These are phyloP conservation scores for Xylaria grammica DNA, from an alignment of 495 filamentous ascomycete genomes.

Conservation along the genomic window DNA sequence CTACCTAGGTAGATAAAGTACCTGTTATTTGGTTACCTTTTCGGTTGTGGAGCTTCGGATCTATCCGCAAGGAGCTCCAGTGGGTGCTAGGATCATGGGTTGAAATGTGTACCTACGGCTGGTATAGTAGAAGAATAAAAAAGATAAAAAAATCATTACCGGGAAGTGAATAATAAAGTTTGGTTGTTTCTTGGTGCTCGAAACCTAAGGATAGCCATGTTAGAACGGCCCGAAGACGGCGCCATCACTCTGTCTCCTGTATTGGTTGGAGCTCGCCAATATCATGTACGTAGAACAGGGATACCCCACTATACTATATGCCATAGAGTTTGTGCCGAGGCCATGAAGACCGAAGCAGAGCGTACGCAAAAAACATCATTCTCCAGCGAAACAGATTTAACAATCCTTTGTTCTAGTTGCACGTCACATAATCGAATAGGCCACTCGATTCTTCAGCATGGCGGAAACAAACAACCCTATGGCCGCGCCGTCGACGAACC, in stretches of 20 bases:
- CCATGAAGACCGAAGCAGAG: background rate
- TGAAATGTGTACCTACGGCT: background rate
- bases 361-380: background rate
- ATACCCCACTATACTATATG: conserved; percentile 3
- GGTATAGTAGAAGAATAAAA: background rate
- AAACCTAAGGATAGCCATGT: no score
- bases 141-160: no score
- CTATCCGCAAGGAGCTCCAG: background rate
- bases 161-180: background rate
- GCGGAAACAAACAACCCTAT: conserved; percentile 36
- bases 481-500: conserved; percentile 24
- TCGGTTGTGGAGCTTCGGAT: conserved; percentile 8
- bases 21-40: no score
- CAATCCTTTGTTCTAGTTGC: background rate
- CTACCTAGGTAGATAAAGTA: no score
- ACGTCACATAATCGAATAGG: background rate
- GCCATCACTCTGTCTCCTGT: no score
- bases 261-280: background rate
- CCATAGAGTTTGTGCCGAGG: background rate
- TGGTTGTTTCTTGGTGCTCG: background rate
- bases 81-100: background rate
- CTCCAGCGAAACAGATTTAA: background rate
- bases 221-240: background rate
- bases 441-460: conserved; percentile 14
- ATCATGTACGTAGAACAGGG: background rate